Conservation (phyloP, 495 filamentous ascomycete species). For the Astrocystis sublimbata region DNA sequence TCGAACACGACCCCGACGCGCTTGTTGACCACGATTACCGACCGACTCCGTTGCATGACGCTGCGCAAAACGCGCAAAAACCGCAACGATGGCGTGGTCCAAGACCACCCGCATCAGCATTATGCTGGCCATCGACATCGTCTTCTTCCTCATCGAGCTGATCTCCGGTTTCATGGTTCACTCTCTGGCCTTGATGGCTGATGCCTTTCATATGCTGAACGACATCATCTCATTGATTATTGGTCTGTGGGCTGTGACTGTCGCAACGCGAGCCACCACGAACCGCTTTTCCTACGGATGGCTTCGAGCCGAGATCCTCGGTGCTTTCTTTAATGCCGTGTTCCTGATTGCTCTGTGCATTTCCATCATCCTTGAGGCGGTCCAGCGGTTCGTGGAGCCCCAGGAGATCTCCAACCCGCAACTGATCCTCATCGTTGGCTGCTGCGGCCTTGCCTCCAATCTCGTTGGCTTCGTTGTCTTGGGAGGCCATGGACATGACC, state of each 20-base stretch:
- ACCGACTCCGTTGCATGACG: background rate
- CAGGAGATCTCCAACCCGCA: conserved; percentile 80
- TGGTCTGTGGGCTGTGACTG: conserved; percentile 92
- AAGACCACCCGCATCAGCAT: conserved; percentile 91
- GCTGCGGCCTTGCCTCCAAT: conserved; percentile 82
- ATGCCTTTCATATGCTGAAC: conserved; percentile 99
- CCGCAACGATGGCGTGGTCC: conserved; percentile 74
- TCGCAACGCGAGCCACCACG: conserved; percentile 75
- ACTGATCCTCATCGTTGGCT: conserved; percentile 86
- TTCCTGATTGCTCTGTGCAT: conserved; percentile 95
- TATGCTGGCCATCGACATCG: conserved; percentile 84
- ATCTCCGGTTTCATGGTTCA: conserved; percentile 80
- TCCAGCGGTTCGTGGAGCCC: conserved; percentile 85
- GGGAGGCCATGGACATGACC: conserved; percentile 90
- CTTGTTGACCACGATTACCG: background rate
- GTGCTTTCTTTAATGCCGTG: conserved; percentile 92
- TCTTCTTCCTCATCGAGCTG: conserved; percentile 89
- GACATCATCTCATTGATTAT: conserved; percentile 93
- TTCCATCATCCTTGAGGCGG: conserved; percentile 91
- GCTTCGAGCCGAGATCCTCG: conserved; percentile 97
- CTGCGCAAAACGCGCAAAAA: background rate
- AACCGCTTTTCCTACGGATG: conserved; percentile 96
- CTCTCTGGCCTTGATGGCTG: conserved; percentile 90
- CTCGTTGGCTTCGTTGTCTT: conserved; percentile 85
- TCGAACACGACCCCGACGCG: background rate